Conservation (phyloP, 768 basidiomycete species). For the Rhodotorula toruloides region DNA sequence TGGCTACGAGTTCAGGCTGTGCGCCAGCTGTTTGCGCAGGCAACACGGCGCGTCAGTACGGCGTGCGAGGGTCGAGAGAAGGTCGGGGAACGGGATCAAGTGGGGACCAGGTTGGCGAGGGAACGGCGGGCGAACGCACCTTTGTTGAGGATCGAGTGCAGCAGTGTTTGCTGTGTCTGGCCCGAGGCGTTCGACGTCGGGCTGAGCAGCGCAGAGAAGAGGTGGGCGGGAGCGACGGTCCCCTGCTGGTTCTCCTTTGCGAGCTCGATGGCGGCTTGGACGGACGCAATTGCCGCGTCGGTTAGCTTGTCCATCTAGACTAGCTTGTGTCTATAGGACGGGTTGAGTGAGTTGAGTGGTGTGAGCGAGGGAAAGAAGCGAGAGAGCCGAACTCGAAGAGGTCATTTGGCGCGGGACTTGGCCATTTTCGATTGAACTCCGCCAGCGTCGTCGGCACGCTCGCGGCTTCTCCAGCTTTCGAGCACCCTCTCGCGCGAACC, state of each 20-base stretch:
- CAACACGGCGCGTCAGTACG: slow-evolving; percentile 33
- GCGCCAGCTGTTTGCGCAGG: slow-evolving; percentile 63
- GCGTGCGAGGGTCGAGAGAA: not conserved
- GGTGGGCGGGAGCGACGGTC: slow-evolving; percentile 59
- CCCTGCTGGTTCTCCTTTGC: slow-evolving; percentile 33
- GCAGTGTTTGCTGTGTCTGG: slow-evolving; percentile 3
- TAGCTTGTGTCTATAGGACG: too few species aligned
- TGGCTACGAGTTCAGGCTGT: slow-evolving; percentile 61
- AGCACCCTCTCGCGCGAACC: too few species aligned
- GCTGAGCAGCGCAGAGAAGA: slow-evolving; percentile 74
- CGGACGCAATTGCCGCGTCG: not conserved
- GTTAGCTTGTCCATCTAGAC: slow-evolving; percentile 20
- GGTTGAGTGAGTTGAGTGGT: not conserved
- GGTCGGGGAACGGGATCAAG: slow-evolving; percentile 4
- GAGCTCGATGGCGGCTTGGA: slow-evolving; percentile 18
- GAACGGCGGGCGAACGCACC: slow-evolving; percentile 12
- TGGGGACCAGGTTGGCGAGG: not conserved
- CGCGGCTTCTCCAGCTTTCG: too few species aligned
- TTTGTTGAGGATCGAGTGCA: slow-evolving; percentile 31
- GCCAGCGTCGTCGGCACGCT: too few species aligned
- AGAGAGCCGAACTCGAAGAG: too few species aligned
- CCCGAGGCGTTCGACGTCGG: slow-evolving; percentile 49
- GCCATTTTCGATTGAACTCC: too few species aligned
- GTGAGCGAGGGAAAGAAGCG: not conserved
- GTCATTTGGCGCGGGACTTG: not conserved